Evolutionary conservation across 2,329 filamentous ascomycete species (phyloP).

Genomic region (Fusarium caatingaense): DNA sequence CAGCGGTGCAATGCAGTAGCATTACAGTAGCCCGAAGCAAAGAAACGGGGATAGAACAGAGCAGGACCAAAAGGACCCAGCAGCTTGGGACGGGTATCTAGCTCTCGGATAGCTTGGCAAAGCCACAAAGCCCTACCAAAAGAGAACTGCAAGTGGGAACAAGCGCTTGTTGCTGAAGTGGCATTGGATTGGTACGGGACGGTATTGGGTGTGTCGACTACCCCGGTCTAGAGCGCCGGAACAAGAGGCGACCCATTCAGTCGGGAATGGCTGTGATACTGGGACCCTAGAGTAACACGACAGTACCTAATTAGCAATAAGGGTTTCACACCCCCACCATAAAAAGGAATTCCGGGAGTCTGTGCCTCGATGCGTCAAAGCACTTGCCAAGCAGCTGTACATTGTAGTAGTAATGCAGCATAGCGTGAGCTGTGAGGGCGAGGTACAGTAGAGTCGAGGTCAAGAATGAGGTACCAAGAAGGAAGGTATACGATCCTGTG

Average conservation of each 20-base stretch:
- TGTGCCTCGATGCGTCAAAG: background rate
- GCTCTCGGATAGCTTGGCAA: constrained; percentile 41
- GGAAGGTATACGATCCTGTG: constrained; percentile 21
- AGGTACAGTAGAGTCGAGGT: background rate
- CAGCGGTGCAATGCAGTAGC: background rate
- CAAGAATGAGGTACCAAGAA: background rate
- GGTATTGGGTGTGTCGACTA: constrained; percentile 24
- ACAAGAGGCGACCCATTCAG: constrained; percentile 37
- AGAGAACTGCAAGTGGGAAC: constrained; percentile 26
- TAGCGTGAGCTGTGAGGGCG: constrained; percentile 1
- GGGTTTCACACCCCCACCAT: constrained; percentile 11
- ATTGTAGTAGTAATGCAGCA: background rate
- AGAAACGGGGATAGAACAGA: background rate
- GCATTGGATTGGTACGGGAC: constrained; percentile 26
- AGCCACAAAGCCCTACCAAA: constrained; percentile 41
- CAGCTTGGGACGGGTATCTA: constrained; percentile 49
- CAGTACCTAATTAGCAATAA: constrained; percentile 2
- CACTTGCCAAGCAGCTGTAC: background rate
- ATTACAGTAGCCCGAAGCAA: constrained; percentile 5
- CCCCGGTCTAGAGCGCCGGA: constrained; percentile 31
- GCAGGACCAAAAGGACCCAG: constrained; percentile 39
- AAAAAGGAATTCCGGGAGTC: constrained; percentile 1
- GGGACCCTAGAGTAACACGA: constrained; percentile 6
- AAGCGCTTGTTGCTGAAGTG: constrained; percentile 25
- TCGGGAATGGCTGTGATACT: constrained; percentile 31